Evolutionary conservation across 2,329 filamentous ascomycete species (phyloP).

Genomic region (Cryoendolithus antarcticus): DNA sequence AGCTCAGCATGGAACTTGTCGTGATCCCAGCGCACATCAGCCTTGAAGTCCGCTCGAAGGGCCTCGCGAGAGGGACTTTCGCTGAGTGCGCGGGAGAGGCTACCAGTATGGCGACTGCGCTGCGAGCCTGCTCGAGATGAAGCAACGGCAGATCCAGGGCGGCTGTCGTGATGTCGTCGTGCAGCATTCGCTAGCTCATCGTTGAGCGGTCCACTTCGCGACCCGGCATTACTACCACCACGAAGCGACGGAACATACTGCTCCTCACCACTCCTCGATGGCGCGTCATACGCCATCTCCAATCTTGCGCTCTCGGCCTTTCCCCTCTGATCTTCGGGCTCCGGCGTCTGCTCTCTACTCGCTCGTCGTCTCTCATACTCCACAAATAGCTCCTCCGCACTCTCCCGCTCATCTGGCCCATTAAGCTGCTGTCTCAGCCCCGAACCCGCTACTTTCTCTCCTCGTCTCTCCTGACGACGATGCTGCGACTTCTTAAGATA

Average conservation of each 20-base stretch:
- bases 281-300: not conserved
- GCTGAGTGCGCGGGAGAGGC: constrained; percentile 12
- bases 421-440: constrained; percentile 2
- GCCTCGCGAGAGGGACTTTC: constrained; percentile 20
- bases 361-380: constrained; percentile 16
- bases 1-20: constrained; percentile 1
- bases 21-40: not conserved
- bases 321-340: constrained; percentile 2
- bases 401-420: constrained; percentile 5
- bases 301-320: not conserved
- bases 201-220: constrained; percentile 5
- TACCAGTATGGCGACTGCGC: not conserved
- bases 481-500: not conserved
- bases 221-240: constrained; percentile 1
- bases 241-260: not conserved
- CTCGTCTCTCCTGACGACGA: not conserved
- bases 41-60: not conserved
- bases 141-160: not conserved
- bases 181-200: constrained; percentile 3
- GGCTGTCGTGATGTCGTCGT: too few relatives aligned
- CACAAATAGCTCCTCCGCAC: constrained; percentile 10
- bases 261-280: constrained; percentile 1
- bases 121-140: too few relatives aligned
- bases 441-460: not conserved
- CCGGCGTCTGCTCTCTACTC: constrained; percentile 6